A percentile compares a stretch with the other conserved stretches of the same genome.
Evolutionary conservation across 2,329 filamentous ascomycete species (phyloP).

Genomic region (Teratosphaeria destructans): DNA sequence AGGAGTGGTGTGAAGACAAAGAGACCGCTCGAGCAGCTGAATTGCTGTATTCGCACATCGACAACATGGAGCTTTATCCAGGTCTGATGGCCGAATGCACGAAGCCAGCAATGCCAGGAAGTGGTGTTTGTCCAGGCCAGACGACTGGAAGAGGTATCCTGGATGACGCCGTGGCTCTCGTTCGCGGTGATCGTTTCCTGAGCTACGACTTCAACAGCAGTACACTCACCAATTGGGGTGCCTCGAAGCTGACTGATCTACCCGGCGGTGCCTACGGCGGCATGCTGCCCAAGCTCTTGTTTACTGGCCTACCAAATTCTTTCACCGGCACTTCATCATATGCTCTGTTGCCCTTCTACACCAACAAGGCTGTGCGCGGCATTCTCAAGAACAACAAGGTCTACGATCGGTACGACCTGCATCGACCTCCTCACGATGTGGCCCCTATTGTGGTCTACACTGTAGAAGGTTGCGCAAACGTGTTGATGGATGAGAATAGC

Average conservation of each 20-base stretch:
- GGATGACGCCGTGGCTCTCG: constrained; percentile 38
- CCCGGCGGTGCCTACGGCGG: constrained; percentile 34
- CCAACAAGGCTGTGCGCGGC: constrained; percentile 36
- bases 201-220: constrained; percentile 40
- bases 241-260: constrained; percentile 30
- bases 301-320: constrained; percentile 36
- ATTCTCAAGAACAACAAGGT: constrained; percentile 40
- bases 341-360: constrained; percentile 42
- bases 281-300: constrained; percentile 35
- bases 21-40: constrained; percentile 29
- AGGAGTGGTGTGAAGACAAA: constrained; percentile 27
- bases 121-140: constrained; percentile 36
- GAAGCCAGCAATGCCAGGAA: constrained; percentile 41
- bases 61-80: constrained; percentile 49
- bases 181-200: constrained; percentile 37
- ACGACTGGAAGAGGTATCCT: constrained; percentile 38
- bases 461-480: constrained; percentile 39
- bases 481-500: constrained; percentile 39
- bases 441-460: constrained; percentile 40
- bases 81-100: constrained; percentile 47
- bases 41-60: constrained; percentile 41
- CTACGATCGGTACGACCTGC: constrained; percentile 37
- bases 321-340: constrained; percentile 42
- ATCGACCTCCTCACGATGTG: constrained; percentile 31
- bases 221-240: constrained; percentile 42